Evolutionary conservation across 2,329 filamentous ascomycete species (phyloP), one percentile per base, ranked within the genome.

Genomic region (Claviceps monticola): DNA sequence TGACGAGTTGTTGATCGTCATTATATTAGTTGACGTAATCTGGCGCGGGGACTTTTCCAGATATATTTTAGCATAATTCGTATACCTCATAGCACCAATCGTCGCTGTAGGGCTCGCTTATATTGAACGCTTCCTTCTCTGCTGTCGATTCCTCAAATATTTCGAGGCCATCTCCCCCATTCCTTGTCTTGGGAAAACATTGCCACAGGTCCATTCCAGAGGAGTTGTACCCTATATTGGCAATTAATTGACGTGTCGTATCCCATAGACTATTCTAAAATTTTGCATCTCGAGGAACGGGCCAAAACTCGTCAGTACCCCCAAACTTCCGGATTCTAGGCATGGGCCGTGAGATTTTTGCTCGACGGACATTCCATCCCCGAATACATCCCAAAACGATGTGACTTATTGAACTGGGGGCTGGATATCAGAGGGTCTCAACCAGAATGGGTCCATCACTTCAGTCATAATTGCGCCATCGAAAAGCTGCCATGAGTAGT

Each of bases 401-500:
- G 19, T 8, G 14, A 49, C 8, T 23, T 34, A 42, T 43, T 42
- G 23, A 5, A 36, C 17, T 5, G 48, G 17, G 8, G 48, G 50
- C 23, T 42, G 43, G 21, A 51, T 36, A 14, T 43, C 50, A 16
- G 50, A 17, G 11, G 44, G 36, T n/a, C 42, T 26, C 29, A 51
- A 13, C 50, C 50, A 51, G 13, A 47, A 51, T 8, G 50, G 50
- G 17, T 51, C 44, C 44, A 51, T 51, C 14, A 47, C 37, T 34
- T 51, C 50, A 13, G 50, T 46, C 48, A 53, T 50, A 21, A 53
- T 56, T 2, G 54, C 51, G 8, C 56, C 51, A 36, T 58, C 56
- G 34, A 58, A 58, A 36, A 58, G 46, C 17, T 57, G 55, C 56
- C 56, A 58, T 7, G 55, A 57, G 17, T 54, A 56, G 41, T 58